A percentile compares a stretch with the other conserved stretches of the same genome.
Conservation (phyloP, 208 protist genomes). For the Leishmania amazonensis region DNA sequence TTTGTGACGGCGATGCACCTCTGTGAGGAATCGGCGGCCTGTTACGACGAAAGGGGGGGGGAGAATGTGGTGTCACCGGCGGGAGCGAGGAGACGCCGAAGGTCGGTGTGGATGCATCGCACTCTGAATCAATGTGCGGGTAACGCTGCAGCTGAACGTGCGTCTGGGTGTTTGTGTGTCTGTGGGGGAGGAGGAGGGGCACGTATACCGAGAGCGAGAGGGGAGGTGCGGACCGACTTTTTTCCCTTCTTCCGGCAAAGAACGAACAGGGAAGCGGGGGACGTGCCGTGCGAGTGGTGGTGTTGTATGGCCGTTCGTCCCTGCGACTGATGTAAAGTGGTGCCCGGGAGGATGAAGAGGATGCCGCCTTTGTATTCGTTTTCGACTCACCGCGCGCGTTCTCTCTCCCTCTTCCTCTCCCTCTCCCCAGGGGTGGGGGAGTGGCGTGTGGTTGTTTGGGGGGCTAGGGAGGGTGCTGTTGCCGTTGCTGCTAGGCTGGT, state of each 20-base stretch:
- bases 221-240: neutral
- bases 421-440: neutral
- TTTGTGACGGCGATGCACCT: neutral
- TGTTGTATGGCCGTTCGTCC: neutral
- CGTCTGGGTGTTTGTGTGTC: neutral
- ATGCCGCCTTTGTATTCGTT: neutral
- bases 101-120: neutral
- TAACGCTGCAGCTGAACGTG: neutral
- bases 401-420: conserved; percentile 1
- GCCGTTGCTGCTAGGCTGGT: neutral
- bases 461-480: neutral
- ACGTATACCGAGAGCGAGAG: neutral
- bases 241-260: neutral
- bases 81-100: neutral
- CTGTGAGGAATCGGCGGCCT: neutral
- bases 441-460: neutral
- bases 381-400: neutral
- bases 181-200: neutral
- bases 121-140: neutral
- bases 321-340: neutral
- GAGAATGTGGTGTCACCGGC: neutral
- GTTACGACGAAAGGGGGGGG: neutral
- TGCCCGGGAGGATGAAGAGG: neutral
- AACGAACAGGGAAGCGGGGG: neutral
- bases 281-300: neutral